Evolutionary conservation across 2,329 filamentous ascomycete species (phyloP), one percentile per base, ranked within the genome.

Genomic region (Pezicula carpinea): DNA sequence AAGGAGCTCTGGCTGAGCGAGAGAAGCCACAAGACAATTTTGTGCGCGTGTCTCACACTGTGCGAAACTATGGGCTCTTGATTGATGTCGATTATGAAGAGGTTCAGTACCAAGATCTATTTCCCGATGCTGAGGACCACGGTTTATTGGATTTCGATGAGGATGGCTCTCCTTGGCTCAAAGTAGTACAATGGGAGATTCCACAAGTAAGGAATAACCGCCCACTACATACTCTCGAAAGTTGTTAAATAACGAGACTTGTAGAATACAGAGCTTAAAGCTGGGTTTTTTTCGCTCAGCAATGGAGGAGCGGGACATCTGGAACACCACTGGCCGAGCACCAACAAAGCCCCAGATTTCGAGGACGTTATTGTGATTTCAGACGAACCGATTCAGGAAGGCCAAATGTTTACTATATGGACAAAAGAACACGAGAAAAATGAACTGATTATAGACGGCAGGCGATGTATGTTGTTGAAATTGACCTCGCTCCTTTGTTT

Each of bases 171-270:
- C 8, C 26, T 29, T 11, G 22, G 19, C 17, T 51, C 6, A 48
- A 46, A 13, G 49, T 48, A 4, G 43, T 51, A 17, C 45, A 51
- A 19, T 51, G 49, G 49, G 46, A 45, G 8, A 48, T 51, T 35
- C 32, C 49, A 17, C 48, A 51, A 26, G 49, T 48, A 39, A 34
- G 48, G 6, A 29, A 11, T 11, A 6, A 13, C 4, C 26, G 10
- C 8, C 26, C 10, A 29, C 6, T 8, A 29, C 1, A 1, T 10
- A 11, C 13, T 29, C 26, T 5, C 8, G 6, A 29, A n/a, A n/a
- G n/a, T n/a, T n/a, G n/a, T n/a, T n/a, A n/a, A n/a, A n/a, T n/a
- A n/a, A n/a, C n/a, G n/a, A n/a, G n/a, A n/a, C n/a, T n/a, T n/a
- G n/a, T n/a, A n/a, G n/a, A n/a, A n/a, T n/a, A n/a, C n/a, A n/a